Evolutionary conservation across 805 yeast species (phyloP), one percentile per base, ranked within the genome.

Genomic region (Kuraishia borneana): DNA sequence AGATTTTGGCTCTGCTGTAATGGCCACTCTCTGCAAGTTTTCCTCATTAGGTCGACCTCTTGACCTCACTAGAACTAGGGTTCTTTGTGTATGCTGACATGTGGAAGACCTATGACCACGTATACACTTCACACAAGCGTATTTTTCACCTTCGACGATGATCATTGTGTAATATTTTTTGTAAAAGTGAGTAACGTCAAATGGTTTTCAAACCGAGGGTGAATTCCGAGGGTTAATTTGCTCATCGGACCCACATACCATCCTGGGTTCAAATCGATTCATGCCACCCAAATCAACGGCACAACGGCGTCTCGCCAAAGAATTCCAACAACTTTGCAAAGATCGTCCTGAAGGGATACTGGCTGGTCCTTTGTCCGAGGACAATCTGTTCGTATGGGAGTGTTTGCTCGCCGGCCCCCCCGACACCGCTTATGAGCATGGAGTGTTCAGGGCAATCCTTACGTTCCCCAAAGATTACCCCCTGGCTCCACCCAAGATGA

Each of bases 271-370:
- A 25, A 7, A 6, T 7, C 16, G 4, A 6, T 6, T 18, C 20
- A 35, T 35, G 34, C 37, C 51, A 6, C 49, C 55, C 14, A 48
- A 50, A 29, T 45, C 58, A 3, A 56, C 61, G 1, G 97, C 98
- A 3, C 94, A 83, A 42, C 77, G 81, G 45, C 63, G 98, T 40
- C 70, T 92, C 21, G 66, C 87, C 49, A 85, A 85, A 44, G 98
- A 92, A 54, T 80, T 81, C 52, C 89, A 84, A 53, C 95, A 85
- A 55, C 70, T 92, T 18, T 62, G 78, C 13, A 73, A 71, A 43
- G 95, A 88, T 41, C 80, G 95, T 0, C 95, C 96, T 0, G 96
- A 94, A 21, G 98, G 98, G 1, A 83, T 89, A 23, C 73, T 87
- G 5, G 98, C 98, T 0, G 95, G 95, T 1, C 98, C 98, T 0